Conservation (phyloP, 257 asterid genomes). For the Solanum infundibuliforme region DNA sequence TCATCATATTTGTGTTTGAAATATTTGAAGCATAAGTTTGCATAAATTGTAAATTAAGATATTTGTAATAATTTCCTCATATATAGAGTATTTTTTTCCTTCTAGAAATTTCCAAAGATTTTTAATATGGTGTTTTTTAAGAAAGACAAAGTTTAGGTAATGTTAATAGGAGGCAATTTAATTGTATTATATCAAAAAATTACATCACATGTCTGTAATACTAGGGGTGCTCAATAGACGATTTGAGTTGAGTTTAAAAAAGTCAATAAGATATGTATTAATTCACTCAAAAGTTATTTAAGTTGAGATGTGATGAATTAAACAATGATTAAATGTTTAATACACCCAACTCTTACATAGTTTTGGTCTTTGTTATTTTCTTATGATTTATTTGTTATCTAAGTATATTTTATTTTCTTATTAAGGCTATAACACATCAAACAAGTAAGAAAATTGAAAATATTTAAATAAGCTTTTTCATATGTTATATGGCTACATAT, state of each 20-base stretch:
- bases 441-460: not conserved
- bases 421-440: not conserved
- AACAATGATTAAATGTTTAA: not conserved
- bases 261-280: not conserved
- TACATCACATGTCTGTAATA: not conserved
- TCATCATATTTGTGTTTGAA: slow-evolving; percentile 1
- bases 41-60: not conserved
- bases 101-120: not conserved
- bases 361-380: not conserved
- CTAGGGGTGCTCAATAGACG: not conserved
- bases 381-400: not conserved
- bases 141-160: no score
- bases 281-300: not conserved
- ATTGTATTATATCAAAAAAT: not conserved
- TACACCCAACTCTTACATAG: not conserved
- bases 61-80: not conserved
- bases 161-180: not conserved
- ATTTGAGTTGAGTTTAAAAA: not conserved
- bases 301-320: not conserved
- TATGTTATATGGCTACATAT: no score
- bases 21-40: not conserved
- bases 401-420: not conserved
- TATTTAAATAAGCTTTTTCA: not conserved
- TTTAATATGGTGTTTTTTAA: not conserved
- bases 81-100: not conserved